Evolutionary conservation across 306 rosid genomes (phyloP).

Genomic region (Pueraria montana): DNA sequence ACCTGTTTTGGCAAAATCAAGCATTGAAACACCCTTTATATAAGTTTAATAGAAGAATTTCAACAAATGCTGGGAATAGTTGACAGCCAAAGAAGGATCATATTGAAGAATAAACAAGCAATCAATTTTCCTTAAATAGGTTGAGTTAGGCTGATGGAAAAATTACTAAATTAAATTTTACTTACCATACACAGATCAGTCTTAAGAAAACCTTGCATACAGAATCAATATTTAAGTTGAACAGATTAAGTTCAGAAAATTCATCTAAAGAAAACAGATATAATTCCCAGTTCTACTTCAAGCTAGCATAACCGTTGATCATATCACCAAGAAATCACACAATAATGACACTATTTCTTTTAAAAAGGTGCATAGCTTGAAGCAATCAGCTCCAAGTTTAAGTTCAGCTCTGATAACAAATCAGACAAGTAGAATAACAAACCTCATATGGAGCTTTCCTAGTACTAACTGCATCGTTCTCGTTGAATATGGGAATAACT

Average conservation of each 20-base stretch:
- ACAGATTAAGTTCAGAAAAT: constrained; percentile 1
- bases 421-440: constrained; percentile 41
- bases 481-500: constrained; percentile 93
- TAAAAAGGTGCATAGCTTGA: constrained; percentile 12
- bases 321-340: constrained; percentile 17
- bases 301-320: constrained; percentile 42
- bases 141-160: not conserved
- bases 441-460: constrained; percentile 99
- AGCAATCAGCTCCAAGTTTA: constrained; percentile 33
- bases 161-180: not conserved
- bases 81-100: not conserved
- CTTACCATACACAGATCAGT: not conserved
- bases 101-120: constrained; percentile 14
- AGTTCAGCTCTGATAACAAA: constrained; percentile 21
- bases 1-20: not conserved
- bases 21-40: not conserved
- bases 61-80: constrained; percentile 13
- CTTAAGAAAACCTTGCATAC: constrained; percentile 18
- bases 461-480: constrained; percentile 97
- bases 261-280: constrained; percentile 6
- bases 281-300: not conserved
- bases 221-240: constrained; percentile 18
- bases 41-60: constrained; percentile 22
- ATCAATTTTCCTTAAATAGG: not conserved
- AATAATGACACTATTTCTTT: constrained; percentile 2